Evolutionary conservation across 2,329 filamentous ascomycete genomes (phyloP).

Genomic region (Aspergillus tamarii): DNA sequence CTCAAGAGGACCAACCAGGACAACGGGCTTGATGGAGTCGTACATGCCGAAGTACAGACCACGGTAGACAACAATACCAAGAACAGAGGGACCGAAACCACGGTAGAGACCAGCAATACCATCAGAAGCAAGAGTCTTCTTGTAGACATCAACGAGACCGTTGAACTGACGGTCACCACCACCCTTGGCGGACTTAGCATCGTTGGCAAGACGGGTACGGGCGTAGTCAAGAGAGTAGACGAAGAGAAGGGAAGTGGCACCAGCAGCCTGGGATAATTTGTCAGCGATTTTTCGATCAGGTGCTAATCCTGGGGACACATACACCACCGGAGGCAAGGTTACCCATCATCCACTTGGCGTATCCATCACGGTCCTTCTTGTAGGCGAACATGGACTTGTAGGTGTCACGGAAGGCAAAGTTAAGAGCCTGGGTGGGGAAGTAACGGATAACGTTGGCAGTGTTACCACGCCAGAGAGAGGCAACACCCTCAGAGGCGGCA

Average conservation of each 20-base stretch:
- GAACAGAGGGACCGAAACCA: conserved; percentile 99
- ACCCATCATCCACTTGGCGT: conserved; percentile 98
- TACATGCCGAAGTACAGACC: conserved; percentile 99
- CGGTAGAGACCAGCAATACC: conserved; percentile 99
- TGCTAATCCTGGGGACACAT: conserved; percentile 53
- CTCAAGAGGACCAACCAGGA: conserved; percentile 87
- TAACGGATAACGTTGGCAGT: conserved; percentile 99
- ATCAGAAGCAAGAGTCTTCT: conserved; percentile 98
- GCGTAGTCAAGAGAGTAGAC: conserved; percentile 99
- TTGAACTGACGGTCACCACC: conserved; percentile 99
- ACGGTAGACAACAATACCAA: conserved; percentile 99
- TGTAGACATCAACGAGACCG: conserved; percentile 99
- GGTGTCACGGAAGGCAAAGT: conserved; percentile 99
- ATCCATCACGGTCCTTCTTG: conserved; percentile 99
- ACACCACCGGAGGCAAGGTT: conserved; percentile 99
- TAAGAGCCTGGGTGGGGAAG: conserved; percentile 99
- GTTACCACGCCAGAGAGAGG: conserved; percentile 99
- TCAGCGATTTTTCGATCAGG: conserved; percentile 15
- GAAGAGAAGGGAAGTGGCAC: conserved; percentile 99
- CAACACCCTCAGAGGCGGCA: conserved; percentile 84
- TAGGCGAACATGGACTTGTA: conserved; percentile 99
- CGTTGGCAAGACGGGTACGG: conserved; percentile 99
- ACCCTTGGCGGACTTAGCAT: conserved; percentile 94
- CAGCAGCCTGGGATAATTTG: conserved; percentile 68
- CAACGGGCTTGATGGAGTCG: conserved; percentile 99